phyloP scores from a whole-genome alignment of 2,329 filamentous ascomycete genomes.

The Penicillium sp. region DNA sequence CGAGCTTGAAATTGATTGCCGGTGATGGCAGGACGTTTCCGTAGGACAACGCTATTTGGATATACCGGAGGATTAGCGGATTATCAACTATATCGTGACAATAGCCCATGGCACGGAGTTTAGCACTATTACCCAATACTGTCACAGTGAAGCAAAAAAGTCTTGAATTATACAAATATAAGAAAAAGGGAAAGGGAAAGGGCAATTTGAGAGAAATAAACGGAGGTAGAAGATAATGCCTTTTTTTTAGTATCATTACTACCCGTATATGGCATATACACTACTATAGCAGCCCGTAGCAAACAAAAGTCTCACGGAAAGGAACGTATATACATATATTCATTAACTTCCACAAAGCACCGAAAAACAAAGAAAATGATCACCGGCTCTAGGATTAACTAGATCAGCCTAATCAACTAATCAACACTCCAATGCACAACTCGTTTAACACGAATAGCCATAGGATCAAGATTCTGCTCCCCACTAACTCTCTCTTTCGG shows the following conservation, averaged over 20 bases:
- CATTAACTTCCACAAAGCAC: neutral
- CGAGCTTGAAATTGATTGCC: no score
- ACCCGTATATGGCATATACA: neutral
- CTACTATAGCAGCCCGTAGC: neutral
- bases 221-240: neutral
- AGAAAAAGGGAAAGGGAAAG: neutral
- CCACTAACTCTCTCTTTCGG: neutral
- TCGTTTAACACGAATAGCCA: slow-evolving; percentile 16
- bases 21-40: no score
- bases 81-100: neutral
- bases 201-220: no score
- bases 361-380: neutral
- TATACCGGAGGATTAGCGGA: neutral
- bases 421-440: slow-evolving; percentile 13
- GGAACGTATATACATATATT: neutral
- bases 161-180: neutral
- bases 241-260: neutral
- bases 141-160: neutral
- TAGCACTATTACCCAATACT: no score
- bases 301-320: neutral
- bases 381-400: neutral
- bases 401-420: neutral
- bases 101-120: neutral
- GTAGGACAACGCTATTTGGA: neutral
- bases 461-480: slow-evolving; percentile 8